phyloP scores from a whole-genome alignment of 768 basidiomycete species.

The Tylopilus rubrobrunneus region DNA sequence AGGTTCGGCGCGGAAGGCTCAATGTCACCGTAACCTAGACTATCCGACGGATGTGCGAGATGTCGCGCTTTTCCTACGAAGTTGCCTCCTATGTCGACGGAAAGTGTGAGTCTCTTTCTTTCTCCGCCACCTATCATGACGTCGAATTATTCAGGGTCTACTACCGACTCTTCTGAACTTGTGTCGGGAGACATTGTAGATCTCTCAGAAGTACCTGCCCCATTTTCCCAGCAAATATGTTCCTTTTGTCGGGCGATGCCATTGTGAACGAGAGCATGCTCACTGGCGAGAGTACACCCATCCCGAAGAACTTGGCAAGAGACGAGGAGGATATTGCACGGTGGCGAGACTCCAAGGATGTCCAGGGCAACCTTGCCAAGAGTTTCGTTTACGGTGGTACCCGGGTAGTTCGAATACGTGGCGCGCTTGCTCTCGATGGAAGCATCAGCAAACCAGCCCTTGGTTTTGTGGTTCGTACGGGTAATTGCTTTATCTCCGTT shows the following conservation, averaged over 20 bases:
- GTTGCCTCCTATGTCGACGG: constrained; percentile 68
- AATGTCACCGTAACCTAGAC: constrained; percentile 57
- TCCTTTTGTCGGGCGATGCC: constrained; percentile 92
- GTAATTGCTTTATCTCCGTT: constrained; percentile 35
- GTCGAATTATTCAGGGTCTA: constrained; percentile 50
- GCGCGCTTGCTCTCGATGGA: constrained; percentile 49
- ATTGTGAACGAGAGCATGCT: constrained; percentile 99
- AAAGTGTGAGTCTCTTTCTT: constrained; percentile 50
- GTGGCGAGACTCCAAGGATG: constrained; percentile 66
- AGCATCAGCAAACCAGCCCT: constrained; percentile 59
- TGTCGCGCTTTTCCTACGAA: constrained; percentile 86
- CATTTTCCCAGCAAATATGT: constrained; percentile 83
- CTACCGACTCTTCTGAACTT: constrained; percentile 69
- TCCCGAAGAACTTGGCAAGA: constrained; percentile 84
- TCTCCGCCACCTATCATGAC: not conserved
- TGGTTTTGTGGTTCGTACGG: constrained; percentile 83
- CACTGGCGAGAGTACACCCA: constrained; percentile 96
- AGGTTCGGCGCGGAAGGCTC: not conserved
- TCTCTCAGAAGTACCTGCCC: constrained; percentile 66
- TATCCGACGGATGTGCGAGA: constrained; percentile 89
- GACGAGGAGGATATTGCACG: constrained; percentile 68
- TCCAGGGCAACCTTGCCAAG: constrained; percentile 62
- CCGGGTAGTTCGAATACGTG: constrained; percentile 81
- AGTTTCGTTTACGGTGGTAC: constrained; percentile 90
- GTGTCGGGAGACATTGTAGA: constrained; percentile 94